Evolutionary conservation across 768 basidiomycete genomes (phyloP).

Genomic region (Chalciporus chontae): DNA sequence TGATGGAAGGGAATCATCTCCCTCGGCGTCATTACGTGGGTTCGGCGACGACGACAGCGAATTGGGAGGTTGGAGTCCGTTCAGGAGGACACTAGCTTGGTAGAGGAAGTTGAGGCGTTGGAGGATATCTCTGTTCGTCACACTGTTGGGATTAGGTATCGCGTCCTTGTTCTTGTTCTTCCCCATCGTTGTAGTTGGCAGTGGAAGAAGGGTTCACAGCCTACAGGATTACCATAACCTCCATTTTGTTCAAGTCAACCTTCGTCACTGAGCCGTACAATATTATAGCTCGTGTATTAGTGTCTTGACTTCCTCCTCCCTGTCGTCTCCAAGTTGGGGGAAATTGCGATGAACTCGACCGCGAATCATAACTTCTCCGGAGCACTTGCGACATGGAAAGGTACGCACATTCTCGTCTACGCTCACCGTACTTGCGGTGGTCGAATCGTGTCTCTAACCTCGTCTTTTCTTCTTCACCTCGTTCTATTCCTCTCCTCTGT

Average conservation of each 20-base stretch:
- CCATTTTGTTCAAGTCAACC: too few relatives aligned
- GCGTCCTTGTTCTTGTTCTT: slow-evolving; percentile 59
- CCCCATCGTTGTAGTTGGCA: not conserved
- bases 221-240: too few relatives aligned
- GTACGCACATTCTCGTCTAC: slow-evolving; percentile 40
- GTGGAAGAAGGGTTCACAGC: too few relatives aligned
- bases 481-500: not conserved
- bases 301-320: not conserved
- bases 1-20: not conserved
- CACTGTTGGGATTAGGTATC: slow-evolving; percentile 51
- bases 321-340: not conserved
- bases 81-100: slow-evolving; percentile 70
- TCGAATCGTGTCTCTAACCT: not conserved
- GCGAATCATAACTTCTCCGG: slow-evolving; percentile 86
- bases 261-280: too few relatives aligned
- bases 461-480: not conserved
- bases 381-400: slow-evolving; percentile 89
- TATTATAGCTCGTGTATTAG: not conserved
- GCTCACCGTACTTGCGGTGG: too few relatives aligned
- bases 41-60: not conserved
- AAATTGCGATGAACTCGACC: slow-evolving; percentile 25
- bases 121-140: slow-evolving; percentile 69
- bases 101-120: slow-evolving; percentile 85
- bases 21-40: not conserved
- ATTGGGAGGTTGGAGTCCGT: slow-evolving; percentile 34